Percentiles rank a stretch among this genome's conserved stretches.
Evolutionary conservation across 2,329 filamentous ascomycete species (phyloP).

Genomic region (Fusarium ramigenum): DNA sequence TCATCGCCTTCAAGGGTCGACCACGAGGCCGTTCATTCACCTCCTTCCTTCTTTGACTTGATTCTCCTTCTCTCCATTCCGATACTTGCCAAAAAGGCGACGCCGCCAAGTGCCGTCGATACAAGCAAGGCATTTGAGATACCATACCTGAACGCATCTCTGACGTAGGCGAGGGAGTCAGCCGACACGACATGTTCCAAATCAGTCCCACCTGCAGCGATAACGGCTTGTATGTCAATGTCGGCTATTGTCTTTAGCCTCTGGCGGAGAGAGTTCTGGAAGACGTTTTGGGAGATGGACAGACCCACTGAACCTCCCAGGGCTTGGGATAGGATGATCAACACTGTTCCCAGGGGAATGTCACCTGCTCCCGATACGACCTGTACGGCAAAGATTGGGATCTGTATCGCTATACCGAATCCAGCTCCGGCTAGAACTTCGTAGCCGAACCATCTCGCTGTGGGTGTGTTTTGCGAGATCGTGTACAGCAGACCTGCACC

Average conservation of each 20-base stretch:
- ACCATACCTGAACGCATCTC: constrained; percentile 22
- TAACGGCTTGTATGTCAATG: constrained; percentile 12
- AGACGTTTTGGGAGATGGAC: constrained; percentile 34
- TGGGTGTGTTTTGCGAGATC: constrained; percentile 45
- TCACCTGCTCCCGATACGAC: constrained; percentile 52
- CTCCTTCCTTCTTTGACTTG: constrained; percentile 11
- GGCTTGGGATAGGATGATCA: constrained; percentile 56
- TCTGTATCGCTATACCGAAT: constrained; percentile 54
- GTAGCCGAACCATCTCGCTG: constrained; percentile 55
- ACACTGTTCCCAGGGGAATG: constrained; percentile 54
- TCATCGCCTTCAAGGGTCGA: background rate
- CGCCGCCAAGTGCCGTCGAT: constrained; percentile 27
- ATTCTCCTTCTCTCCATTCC: constrained; percentile 33
- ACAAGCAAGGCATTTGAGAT: constrained; percentile 34
- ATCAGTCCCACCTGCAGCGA: constrained; percentile 23
- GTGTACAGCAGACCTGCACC: constrained; percentile 26
- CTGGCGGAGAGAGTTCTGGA: constrained; percentile 20
- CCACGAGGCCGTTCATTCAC: background rate
- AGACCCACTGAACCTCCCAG: constrained; percentile 50
- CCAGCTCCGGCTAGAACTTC: constrained; percentile 55
- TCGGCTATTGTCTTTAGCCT: constrained; percentile 6
- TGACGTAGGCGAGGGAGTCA: constrained; percentile 10
- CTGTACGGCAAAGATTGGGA: constrained; percentile 54
- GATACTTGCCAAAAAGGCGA: constrained; percentile 28
- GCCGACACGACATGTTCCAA: constrained; percentile 22